Base-by-base conservation (phyloP, 2,329 filamentous ascomycete species). In the Colletotrichum sublineola region DNA sequence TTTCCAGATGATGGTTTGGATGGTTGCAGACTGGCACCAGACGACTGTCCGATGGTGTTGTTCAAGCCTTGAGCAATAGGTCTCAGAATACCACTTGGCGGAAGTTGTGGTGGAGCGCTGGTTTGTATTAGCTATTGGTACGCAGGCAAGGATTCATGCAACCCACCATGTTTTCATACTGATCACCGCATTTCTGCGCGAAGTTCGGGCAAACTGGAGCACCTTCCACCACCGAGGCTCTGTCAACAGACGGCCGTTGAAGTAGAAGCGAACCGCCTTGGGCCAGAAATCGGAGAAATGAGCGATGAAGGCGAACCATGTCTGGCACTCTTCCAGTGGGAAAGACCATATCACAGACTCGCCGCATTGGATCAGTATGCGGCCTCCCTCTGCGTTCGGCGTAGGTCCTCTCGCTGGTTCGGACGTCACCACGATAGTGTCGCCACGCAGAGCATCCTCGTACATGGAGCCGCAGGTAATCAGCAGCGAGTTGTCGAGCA, bases 201-300 rank as follows among this genome's bases (percentile, higher is more conserved):
- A 33, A 64, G 72, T 24, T 65, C 68, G 11, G 0, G 78, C 77
- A 7, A 80, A 42, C n/a, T 76, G 77, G 8, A 82, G 68, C 1
- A 82, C 74, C 50, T 74, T 81, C 2, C 76, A 76, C 81, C 78
- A 82, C 33, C 74, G 76, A 3, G 77, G 75, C 4, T 73, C 66
- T n/a, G 75, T 77, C 2, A 83, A 61, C 2, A 75, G 63, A 55
- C 78, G 79, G 9, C 77, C 77, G 24, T 79, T 78, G 33, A 80
- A 78, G 57, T 76, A 81, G 44, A 86, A 84, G n/a, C 80, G 78
- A 1, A 84, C 68, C 2, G 74, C 73, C 12, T 76, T 75, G 1
- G 84, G 84, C 83, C 84, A 86, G 70, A 85, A 85, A 7, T 81
- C 79, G 52, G 78, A 77, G 56, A 86, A 86, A 53, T 84, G 82